Evolutionary conservation across 805 yeast species (phyloP).

Genomic region (Nakazawaea holstii): DNA sequence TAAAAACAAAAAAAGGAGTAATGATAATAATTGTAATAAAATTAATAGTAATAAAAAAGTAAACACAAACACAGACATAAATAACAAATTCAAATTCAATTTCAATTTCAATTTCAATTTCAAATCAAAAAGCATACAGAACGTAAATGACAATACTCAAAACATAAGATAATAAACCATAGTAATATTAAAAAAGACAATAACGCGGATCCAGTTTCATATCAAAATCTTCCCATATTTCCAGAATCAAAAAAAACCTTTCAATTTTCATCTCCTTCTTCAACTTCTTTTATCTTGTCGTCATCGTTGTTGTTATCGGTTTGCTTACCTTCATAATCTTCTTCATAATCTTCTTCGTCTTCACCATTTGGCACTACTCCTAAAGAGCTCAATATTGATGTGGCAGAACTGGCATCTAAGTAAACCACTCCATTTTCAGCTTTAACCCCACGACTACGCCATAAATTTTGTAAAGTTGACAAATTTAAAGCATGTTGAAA

Average conservation of each 20-base stretch:
- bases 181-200: background rate
- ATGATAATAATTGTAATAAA: background rate
- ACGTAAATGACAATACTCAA: background rate
- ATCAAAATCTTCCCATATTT: no score
- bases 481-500: constrained; percentile 17
- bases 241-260: no score
- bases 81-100: no score
- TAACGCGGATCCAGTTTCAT: background rate
- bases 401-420: constrained; percentile 56
- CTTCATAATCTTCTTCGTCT: constrained; percentile 19
- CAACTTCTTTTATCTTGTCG: constrained; percentile 9
- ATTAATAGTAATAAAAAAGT: background rate
- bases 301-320: constrained; percentile 23
- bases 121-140: background rate
- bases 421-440: constrained; percentile 62
- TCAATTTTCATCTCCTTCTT: background rate
- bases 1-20: background rate
- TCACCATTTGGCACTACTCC: constrained; percentile 31
- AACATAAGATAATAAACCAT: background rate
- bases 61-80: constrained; percentile 1
- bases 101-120: no score
- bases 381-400: constrained; percentile 53
- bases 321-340: constrained; percentile 14
- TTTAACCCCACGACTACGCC: constrained; percentile 36
- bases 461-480: constrained; percentile 37